Evolutionary conservation across 129 eudicot genomes (phyloP).

Genomic region (Gnaphalium uliginosum): DNA sequence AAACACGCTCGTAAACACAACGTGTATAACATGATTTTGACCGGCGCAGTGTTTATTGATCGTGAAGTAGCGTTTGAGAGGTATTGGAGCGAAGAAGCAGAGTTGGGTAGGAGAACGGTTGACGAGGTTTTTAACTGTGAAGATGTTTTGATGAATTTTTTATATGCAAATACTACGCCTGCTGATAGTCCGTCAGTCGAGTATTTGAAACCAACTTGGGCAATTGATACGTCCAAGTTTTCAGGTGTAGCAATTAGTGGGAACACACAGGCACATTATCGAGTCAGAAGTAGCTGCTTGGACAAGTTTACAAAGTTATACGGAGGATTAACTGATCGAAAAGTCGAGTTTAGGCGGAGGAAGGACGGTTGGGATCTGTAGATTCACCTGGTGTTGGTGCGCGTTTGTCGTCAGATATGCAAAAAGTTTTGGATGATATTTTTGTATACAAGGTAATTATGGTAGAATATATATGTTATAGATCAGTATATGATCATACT

Average conservation of each 20-base stretch:
- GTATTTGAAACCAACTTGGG: constrained; percentile 77
- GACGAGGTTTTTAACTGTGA: constrained; percentile 81
- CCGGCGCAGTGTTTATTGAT: constrained; percentile 87
- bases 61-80: constrained; percentile 53
- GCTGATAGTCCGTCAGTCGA: constrained; percentile 41
- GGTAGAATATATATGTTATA: background rate
- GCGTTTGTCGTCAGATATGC: constrained; percentile 4
- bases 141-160: constrained; percentile 78
- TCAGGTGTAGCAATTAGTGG: constrained; percentile 80
- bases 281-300: constrained; percentile 65
- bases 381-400: background rate
- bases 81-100: constrained; percentile 79
- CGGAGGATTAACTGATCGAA: constrained; percentile 61
- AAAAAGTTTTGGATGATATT: constrained; percentile 6
- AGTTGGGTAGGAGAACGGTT: constrained; percentile 56
- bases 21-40: constrained; percentile 81
- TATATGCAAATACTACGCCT: constrained; percentile 64
- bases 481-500: too few relatives aligned
- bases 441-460: constrained; percentile 28
- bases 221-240: constrained; percentile 72
- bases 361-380: constrained; percentile 89
- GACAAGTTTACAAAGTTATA: constrained; percentile 49
- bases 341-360: constrained; percentile 56
- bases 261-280: constrained; percentile 73
- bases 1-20: constrained; percentile 67